Base-by-base conservation (phyloP, 108 stramenopile species). In the Nitzschia inconspicua region DNA sequence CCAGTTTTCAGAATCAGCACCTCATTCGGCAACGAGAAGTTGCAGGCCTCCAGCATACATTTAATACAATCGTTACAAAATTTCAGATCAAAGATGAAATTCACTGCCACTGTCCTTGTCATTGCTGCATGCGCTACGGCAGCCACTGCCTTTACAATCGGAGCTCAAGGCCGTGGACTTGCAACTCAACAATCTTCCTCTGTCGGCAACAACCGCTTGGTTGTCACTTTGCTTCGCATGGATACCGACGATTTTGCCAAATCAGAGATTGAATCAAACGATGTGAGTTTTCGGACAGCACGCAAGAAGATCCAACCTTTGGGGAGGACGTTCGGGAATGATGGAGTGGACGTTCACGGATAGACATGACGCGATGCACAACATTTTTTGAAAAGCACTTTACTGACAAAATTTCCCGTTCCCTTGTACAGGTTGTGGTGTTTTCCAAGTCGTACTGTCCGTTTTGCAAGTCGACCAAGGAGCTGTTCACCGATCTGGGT, bases 181-280 rank as follows among this genome's bases (percentile, higher is more conserved):
- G n/a, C n/a, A n/a, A n/a, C n/a, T n/a, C n/a, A n/a, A n/a, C n/a
- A n/a, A n/a, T n/a, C n/a, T n/a, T n/a, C n/a, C n/a, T n/a, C n/a
- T n/a, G n/a, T n/a, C n/a, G n/a, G n/a, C n/a, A n/a, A n/a, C n/a
- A n/a, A n/a, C n/a, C 57, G 42, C 34, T 31, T 19, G 27, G 24
- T 2, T 44, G 10, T 27, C 57, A 44, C 42, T 30, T 25, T 42
- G 7, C 57, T 58, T 11, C 22, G 43, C 6, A 44, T 58, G 57
- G 41, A 18, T 16, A 28, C 57, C 9, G 57, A 56, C 16, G 86
- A 86, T 19, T 86, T 86, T 58, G 80, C 72, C 63, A 76, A 84
- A 61, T 31, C 80, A 6, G 85, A 86, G 60, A 91, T 91, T 62
- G 82, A 72, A 26, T 84, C 79, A 20, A 86, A 77, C 46, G 70